Conservation (phyloP, 106 monocot genomes). For the Alisma plantagoaquatica region DNA sequence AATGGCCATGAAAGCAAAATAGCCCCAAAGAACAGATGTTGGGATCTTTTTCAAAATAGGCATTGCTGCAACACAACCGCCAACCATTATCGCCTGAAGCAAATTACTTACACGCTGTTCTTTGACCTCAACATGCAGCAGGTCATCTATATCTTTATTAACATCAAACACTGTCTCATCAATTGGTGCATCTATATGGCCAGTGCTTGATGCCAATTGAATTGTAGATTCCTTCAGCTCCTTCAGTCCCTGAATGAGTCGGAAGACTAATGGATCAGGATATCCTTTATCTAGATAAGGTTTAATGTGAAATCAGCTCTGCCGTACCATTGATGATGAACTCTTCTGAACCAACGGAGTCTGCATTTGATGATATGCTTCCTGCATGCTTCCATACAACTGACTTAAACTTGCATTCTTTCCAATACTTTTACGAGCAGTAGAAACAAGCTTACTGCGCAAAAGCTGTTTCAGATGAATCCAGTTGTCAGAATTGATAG, state of each 20-base stretch:
- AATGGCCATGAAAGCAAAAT: slow-evolving; percentile 42
- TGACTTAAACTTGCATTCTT: slow-evolving; percentile 26
- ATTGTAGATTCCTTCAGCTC: slow-evolving; percentile 33
- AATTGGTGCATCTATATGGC: slow-evolving; percentile 28
- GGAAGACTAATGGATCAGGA: not conserved
- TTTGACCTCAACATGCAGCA: slow-evolving; percentile 32
- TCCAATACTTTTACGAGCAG: slow-evolving; percentile 23
- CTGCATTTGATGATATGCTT: slow-evolving; percentile 35
- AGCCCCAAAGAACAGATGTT: slow-evolving; percentile 37
- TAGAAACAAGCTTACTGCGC: slow-evolving; percentile 19
- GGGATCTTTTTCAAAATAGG: slow-evolving; percentile 36
- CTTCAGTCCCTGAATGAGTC: slow-evolving; percentile 33
- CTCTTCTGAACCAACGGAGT: slow-evolving; percentile 24
- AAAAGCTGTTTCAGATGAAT: slow-evolving; percentile 15
- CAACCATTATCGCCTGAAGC: slow-evolving; percentile 30
- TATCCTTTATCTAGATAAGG: not conserved
- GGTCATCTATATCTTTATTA: slow-evolving; percentile 37
- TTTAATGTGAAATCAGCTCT: not conserved
- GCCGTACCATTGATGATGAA: slow-evolving; percentile 15
- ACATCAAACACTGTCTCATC: slow-evolving; percentile 28
- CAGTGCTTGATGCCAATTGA: slow-evolving; percentile 18
- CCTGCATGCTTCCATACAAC: slow-evolving; percentile 27
- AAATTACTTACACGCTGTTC: slow-evolving; percentile 35
- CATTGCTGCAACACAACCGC: slow-evolving; percentile 31
- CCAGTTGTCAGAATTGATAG: not conserved